Conservation (phyloP, 2,329 filamentous ascomycete genomes). For the Xylaria multiplex region DNA sequence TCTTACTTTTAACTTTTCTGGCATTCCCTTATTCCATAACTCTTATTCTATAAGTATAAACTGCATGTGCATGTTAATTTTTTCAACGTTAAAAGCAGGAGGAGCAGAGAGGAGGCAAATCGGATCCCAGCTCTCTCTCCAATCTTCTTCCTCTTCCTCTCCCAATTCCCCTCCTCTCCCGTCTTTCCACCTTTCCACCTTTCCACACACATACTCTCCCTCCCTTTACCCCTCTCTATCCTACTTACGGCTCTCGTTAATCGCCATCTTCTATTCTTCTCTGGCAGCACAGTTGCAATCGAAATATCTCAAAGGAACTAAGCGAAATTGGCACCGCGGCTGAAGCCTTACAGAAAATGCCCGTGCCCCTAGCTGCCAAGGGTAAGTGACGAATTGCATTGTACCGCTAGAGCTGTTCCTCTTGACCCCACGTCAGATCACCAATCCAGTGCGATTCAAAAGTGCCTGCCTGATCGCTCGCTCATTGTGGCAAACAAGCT, state of each 20-base stretch:
- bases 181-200: not conserved
- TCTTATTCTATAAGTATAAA: not conserved
- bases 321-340: constrained; percentile 20
- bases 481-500: constrained; percentile 42
- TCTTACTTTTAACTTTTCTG: constrained; percentile 3
- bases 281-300: constrained; percentile 8
- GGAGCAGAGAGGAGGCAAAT: constrained; percentile 1
- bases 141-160: not conserved
- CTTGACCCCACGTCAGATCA: constrained; percentile 42
- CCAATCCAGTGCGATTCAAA: constrained; percentile 40
- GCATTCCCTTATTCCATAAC: not conserved
- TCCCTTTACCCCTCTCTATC: not conserved
- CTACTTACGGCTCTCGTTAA: not conserved
- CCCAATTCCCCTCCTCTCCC: constrained; percentile 2
- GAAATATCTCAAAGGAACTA: not conserved
- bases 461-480: constrained; percentile 41
- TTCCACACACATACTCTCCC: constrained; percentile 1
- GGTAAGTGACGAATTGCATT: constrained; percentile 47
- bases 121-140: constrained; percentile 14
- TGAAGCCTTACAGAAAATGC: constrained; percentile 45
- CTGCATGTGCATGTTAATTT: not conserved
- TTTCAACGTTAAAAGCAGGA: not conserved
- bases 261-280: not conserved
- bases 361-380: constrained; percentile 52
- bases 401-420: constrained; percentile 8